Conservation (phyloP, 2,329 filamentous ascomycete species). For the Metarhizium sp. region DNA sequence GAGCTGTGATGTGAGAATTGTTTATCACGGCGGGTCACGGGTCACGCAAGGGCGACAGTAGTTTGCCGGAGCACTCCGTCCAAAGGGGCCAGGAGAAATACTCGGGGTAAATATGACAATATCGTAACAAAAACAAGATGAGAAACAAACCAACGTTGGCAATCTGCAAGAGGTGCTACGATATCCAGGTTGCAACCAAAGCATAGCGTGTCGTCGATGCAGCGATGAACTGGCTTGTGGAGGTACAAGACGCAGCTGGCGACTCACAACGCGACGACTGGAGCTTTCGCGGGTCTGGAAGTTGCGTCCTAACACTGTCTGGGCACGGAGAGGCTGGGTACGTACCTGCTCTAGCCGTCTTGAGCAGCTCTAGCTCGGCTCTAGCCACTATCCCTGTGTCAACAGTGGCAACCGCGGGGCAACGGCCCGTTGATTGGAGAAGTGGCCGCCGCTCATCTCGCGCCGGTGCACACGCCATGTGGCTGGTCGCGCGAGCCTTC, state of each 20-base stretch:
- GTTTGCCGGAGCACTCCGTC: neutral
- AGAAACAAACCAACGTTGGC: too few species aligned
- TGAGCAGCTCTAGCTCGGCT: neutral
- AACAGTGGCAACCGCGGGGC: constrained; percentile 48
- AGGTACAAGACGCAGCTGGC: constrained; percentile 4
- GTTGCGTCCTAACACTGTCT: neutral
- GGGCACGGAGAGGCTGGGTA: constrained; percentile 6
- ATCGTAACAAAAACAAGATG: too few species aligned
- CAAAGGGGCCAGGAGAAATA: too few species aligned
- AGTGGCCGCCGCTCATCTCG: constrained; percentile 9
- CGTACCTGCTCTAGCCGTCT: constrained; percentile 8
- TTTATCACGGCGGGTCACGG: neutral
- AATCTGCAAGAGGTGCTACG: too few species aligned
- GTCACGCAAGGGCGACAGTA: neutral
- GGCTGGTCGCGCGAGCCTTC: constrained; percentile 16
- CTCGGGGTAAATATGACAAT: too few species aligned
- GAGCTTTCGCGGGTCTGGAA: constrained; percentile 5
- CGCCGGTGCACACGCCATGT: constrained; percentile 14
- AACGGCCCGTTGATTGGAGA: constrained; percentile 41
- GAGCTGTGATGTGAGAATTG: neutral
- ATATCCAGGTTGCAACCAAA: too few species aligned
- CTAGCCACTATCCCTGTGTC: constrained; percentile 19
- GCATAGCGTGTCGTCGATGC: constrained; percentile 2
- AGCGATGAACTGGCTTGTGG: neutral
- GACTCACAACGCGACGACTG: constrained; percentile 14